These are phyloP conservation scores for Cadophora malorum DNA, from an alignment of 2,329 filamentous ascomycete genomes.

Conservation along the genomic window DNA sequence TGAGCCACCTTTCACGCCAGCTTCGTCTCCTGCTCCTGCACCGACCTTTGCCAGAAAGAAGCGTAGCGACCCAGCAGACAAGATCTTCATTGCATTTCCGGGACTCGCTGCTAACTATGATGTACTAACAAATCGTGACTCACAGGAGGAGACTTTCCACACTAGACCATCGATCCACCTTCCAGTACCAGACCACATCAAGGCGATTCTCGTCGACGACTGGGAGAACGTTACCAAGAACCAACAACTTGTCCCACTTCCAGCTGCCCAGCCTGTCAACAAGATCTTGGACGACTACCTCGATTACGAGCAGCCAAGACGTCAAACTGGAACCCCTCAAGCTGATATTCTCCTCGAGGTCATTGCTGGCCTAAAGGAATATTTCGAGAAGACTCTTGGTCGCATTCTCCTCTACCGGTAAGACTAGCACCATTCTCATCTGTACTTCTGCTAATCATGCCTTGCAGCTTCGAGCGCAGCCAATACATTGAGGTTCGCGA, in stretches of 20 bases:
- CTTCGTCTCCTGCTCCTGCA: constrained; percentile 1
- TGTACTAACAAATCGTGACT: constrained; percentile 21
- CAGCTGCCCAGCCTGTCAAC: constrained; percentile 76
- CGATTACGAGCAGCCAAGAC: constrained; percentile 70
- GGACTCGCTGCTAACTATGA: constrained; percentile 10
- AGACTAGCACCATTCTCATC: constrained; percentile 31
- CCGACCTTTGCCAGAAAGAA: not conserved
- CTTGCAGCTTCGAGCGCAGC: constrained; percentile 80
- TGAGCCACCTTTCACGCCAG: not conserved
- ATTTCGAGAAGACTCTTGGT: constrained; percentile 90
- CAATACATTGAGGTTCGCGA: constrained; percentile 84
- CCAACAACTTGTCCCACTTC: constrained; percentile 84
- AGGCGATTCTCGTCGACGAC: constrained; percentile 93
- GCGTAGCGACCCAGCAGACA: not conserved
- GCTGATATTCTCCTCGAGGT: constrained; percentile 90
- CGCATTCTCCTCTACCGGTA: constrained; percentile 86
- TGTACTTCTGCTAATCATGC: constrained; percentile 36
- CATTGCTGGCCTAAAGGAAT: constrained; percentile 83
- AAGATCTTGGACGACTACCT: constrained; percentile 84
- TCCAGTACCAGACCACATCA: constrained; percentile 85
- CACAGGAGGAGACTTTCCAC: constrained; percentile 87
- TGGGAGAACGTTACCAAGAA: constrained; percentile 99
- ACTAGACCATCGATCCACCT: constrained; percentile 85
- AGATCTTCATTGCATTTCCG: not conserved
- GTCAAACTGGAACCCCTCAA: constrained; percentile 70